Evolutionary conservation across 2,329 filamentous ascomycete genomes (phyloP), one percentile per base, ranked within the genome.

Genomic region (Paecilomyces niveus): DNA sequence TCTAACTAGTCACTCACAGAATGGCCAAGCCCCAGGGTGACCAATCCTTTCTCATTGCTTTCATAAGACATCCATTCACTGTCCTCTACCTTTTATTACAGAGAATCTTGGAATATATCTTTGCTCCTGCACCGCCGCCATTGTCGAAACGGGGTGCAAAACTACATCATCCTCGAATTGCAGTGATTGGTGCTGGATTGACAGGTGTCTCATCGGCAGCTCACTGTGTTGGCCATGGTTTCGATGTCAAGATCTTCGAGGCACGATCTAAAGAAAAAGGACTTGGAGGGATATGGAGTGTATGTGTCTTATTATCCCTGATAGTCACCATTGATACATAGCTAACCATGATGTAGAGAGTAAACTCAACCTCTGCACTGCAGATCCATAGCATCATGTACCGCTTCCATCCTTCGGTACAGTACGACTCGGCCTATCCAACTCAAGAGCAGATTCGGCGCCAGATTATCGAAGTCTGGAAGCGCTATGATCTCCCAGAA

Each of bases 341-440:
- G 45, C 54, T 62, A 58, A 62, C 53, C 53, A 18, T 50, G 13
- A n/a, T 2, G 1, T 59, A 90, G 85, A 82, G 83, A 72, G 89
- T 94, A 49, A 93, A 94, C 76, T 89, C 89, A 55, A 92, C 89
- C 0, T 92, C 89, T 0, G 85, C 89, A 15, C 81, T 95, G 0
- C 90, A 94, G 68, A 92, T 95, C 22, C 89, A 95, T 71, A 90
- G 86, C 21, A 72, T 92, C 59, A 94, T 94, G 90, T 95, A 93
- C 72, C 84, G 90, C 22, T 96, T 95, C 70, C 89, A 93, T 64
- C 91, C 91, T 0, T 89, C 88, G 0, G 84, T 95, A 1, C 80
- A 83, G 61, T 95, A 89, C 85, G 78, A 83, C 33, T 78, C 80
- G 31, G 89, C 89, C n/a, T 95, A 95, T 67, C 91, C 91, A 0